A percentile compares a stretch with the other conserved stretches of the same genome.
Evolutionary conservation across 345 rosid genomes (phyloP).

Genomic region (Salix suchowensis): DNA sequence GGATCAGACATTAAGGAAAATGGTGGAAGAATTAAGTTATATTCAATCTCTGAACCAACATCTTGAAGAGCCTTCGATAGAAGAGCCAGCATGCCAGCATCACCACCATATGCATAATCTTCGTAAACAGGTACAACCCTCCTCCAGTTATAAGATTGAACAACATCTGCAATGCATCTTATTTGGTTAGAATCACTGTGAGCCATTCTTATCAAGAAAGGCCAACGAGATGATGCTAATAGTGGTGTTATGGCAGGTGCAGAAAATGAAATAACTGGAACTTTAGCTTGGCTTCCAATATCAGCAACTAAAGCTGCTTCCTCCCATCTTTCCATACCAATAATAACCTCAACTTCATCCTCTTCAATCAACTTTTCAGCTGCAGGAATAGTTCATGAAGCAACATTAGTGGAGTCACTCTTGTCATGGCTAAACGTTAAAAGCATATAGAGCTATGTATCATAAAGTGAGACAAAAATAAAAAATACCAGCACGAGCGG

Average conservation of each 20-base stretch:
- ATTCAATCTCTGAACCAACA: conserved; percentile 33
- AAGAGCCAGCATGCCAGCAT: conserved; percentile 24
- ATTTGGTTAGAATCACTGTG: conserved; percentile 22
- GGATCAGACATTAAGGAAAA: conserved; percentile 25
- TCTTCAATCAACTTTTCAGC: conserved; percentile 38
- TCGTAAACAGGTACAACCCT: neutral
- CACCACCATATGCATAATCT: conserved; percentile 26
- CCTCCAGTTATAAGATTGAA: no score
- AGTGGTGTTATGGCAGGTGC: conserved; percentile 27
- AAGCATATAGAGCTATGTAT: no score
- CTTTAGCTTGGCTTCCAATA: conserved; percentile 24
- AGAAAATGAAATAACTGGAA: conserved; percentile 43
- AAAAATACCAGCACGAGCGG: conserved; percentile 33
- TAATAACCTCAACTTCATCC: conserved; percentile 29
- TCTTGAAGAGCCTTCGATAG: conserved; percentile 28
- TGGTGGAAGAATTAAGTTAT: conserved; percentile 37
- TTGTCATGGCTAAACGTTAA: no score
- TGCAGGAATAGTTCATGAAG: conserved; percentile 7
- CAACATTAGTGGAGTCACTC: neutral
- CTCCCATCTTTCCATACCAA: conserved; percentile 48
- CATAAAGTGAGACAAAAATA: neutral
- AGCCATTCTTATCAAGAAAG: conserved; percentile 37
- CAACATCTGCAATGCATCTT: neutral
- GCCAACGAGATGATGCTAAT: conserved; percentile 29
- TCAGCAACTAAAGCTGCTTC: conserved; percentile 44